These are phyloP conservation scores for Cyberlindnera mycetangii DNA, from an alignment of 805 yeast genomes.

Conservation along the genomic window DNA sequence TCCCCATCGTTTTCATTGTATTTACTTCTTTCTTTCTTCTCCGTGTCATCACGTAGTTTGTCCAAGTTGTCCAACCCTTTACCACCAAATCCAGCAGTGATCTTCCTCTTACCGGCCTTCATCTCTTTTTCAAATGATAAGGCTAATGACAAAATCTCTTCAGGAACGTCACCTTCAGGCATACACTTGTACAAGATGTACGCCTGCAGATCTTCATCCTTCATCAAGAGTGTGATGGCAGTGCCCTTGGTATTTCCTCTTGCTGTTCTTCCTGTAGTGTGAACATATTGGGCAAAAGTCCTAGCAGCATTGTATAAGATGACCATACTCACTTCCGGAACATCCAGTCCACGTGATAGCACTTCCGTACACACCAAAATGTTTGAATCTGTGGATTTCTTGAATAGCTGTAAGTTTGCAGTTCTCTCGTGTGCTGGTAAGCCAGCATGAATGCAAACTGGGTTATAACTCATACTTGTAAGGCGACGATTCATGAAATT, in stretches of 20 bases:
- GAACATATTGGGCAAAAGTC: slow-evolving; percentile 93
- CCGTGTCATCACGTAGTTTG: slow-evolving; percentile 49
- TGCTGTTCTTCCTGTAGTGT: slow-evolving; percentile 94
- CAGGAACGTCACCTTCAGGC: slow-evolving; percentile 54
- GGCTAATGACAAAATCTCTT: slow-evolving; percentile 48
- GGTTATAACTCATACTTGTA: slow-evolving; percentile 48
- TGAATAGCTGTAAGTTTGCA: slow-evolving; percentile 67
- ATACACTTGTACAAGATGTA: slow-evolving; percentile 45
- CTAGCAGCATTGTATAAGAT: slow-evolving; percentile 80
- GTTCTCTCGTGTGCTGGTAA: slow-evolving; percentile 83
- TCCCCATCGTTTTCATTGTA: slow-evolving; percentile 40
- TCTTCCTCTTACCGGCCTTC: slow-evolving; percentile 61
- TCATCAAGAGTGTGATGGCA: slow-evolving; percentile 69
- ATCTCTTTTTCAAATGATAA: slow-evolving; percentile 55
- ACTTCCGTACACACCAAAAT: slow-evolving; percentile 89
- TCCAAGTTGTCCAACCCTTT: slow-evolving; percentile 82
- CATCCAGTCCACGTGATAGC: slow-evolving; percentile 93
- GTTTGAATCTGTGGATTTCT: slow-evolving; percentile 40
- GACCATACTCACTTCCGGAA: slow-evolving; percentile 78
- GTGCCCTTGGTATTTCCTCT: slow-evolving; percentile 74
- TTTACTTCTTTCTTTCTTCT: slow-evolving; percentile 47
- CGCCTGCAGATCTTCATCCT: slow-evolving; percentile 65
- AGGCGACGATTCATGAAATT: slow-evolving; percentile 62
- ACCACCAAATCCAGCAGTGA: slow-evolving; percentile 86
- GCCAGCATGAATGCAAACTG: slow-evolving; percentile 86